phyloP scores from a whole-genome alignment of 1,284 basidiomycete genomes.

The Rhodotorula sp. region DNA sequence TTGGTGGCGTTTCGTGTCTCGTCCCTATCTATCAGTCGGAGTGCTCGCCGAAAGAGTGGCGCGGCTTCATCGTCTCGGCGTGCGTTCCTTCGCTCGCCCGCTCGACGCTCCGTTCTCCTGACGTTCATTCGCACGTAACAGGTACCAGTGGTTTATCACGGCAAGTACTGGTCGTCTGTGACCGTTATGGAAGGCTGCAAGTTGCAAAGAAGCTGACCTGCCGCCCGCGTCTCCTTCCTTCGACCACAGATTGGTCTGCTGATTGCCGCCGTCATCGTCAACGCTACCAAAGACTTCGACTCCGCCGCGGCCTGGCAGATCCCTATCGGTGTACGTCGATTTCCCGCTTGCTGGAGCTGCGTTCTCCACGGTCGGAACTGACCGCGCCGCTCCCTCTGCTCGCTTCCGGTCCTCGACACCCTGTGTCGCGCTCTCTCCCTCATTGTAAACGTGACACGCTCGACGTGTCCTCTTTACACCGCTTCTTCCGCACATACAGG shows the following conservation, averaged over 20 bases:
- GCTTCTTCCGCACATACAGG: no score
- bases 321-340: conserved; percentile 58
- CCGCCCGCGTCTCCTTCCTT: no score
- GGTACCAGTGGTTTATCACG: conserved; percentile 29
- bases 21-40: conserved; percentile 77
- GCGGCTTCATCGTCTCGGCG: conserved; percentile 72
- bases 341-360: not conserved
- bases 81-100: conserved; percentile 60
- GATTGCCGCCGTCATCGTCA: conserved; percentile 72
- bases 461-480: no score
- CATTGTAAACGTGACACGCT: no score
- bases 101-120: conserved; percentile 48
- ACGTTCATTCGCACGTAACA: no score
- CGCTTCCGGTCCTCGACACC: no score
- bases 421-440: no score
- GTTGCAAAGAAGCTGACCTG: not conserved
- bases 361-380: no score
- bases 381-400: no score
- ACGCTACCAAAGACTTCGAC: conserved; percentile 66
- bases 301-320: conserved; percentile 66
- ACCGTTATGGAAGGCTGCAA: not conserved
- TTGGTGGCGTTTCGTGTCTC: conserved; percentile 55
- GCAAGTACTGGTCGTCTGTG: not conserved
- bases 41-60: conserved; percentile 70
- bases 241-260: conserved; percentile 66